Evolutionary conservation across 2,329 filamentous ascomycete genomes (phyloP).

Genomic region (Talaromyces rugulosus): DNA sequence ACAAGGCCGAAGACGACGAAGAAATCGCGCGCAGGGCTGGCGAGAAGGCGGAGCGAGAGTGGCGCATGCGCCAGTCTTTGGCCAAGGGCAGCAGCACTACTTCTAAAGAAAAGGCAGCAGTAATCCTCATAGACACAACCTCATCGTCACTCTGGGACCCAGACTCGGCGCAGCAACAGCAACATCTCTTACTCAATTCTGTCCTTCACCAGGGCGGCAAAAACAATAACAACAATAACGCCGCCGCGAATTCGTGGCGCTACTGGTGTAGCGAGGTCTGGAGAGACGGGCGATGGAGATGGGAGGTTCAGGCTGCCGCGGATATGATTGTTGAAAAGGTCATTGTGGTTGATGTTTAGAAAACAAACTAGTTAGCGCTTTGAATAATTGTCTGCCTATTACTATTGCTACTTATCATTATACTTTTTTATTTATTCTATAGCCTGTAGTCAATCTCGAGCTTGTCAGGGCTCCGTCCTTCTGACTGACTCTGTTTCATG

Average conservation of each 20-base stretch:
- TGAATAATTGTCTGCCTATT: too few relatives aligned
- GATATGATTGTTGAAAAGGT: constrained; percentile 39
- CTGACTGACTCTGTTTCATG: too few relatives aligned
- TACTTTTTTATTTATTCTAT: too few relatives aligned
- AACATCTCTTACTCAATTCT: not conserved
- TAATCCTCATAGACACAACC: not conserved
- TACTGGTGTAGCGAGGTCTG: constrained; percentile 37
- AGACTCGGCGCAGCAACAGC: not conserved
- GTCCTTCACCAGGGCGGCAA: not conserved
- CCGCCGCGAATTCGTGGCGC: constrained; percentile 16
- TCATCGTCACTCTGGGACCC: not conserved
- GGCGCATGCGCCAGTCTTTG: constrained; percentile 61
- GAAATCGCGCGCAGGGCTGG: constrained; percentile 64
- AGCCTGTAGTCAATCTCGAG: too few relatives aligned
- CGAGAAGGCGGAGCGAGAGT: constrained; percentile 66
- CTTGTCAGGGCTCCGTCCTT: too few relatives aligned
- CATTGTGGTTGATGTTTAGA: constrained; percentile 26
- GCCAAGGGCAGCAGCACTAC: constrained; percentile 15
- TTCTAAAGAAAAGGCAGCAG: constrained; percentile 17
- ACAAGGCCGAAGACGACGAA: constrained; percentile 68
- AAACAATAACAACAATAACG: not conserved
- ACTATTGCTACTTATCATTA: too few relatives aligned
- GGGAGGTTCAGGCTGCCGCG: constrained; percentile 36
- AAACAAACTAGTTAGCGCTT: not conserved
- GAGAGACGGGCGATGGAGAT: constrained; percentile 37